phyloP scores from a whole-genome alignment of 768 basidiomycete species.

The Pulveroboletus sp. region DNA sequence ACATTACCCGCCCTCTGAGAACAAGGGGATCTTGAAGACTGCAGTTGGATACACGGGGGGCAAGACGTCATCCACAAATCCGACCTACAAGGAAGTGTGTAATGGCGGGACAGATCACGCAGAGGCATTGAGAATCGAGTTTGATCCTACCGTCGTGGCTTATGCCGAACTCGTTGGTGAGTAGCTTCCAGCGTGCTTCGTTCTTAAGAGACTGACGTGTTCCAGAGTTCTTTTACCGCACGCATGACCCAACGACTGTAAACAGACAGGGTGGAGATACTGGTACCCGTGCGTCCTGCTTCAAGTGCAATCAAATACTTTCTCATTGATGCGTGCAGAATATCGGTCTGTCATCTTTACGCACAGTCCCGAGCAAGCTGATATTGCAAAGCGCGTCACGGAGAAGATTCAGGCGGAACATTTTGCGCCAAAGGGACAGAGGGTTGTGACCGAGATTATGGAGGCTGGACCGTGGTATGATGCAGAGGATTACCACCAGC shows the following conservation, averaged over 20 bases:
- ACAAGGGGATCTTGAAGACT: constrained; percentile 74
- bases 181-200: constrained; percentile 29
- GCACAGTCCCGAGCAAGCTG: constrained; percentile 65
- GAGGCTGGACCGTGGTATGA: constrained; percentile 76
- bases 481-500: constrained; percentile 82
- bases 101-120: constrained; percentile 82
- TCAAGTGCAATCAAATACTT: neutral
- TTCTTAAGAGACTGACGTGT: neutral
- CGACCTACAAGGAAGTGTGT: constrained; percentile 76
- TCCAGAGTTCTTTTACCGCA: constrained; percentile 90
- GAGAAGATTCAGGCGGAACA: constrained; percentile 82
- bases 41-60: constrained; percentile 83
- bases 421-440: constrained; percentile 67
- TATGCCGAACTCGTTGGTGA: constrained; percentile 86
- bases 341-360: constrained; percentile 94
- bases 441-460: constrained; percentile 77
- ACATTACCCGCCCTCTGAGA: constrained; percentile 65
- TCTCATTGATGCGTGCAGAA: constrained; percentile 43
- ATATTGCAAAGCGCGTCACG: constrained; percentile 73
- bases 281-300: constrained; percentile 65
- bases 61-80: constrained; percentile 48
- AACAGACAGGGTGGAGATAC: constrained; percentile 76
- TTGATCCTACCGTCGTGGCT: constrained; percentile 71
- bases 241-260: constrained; percentile 86
- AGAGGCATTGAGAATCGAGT: constrained; percentile 83